Evolutionary conservation across 2,329 filamentous ascomycete species (phyloP).

Genomic region (Bipolaris oryzae): DNA sequence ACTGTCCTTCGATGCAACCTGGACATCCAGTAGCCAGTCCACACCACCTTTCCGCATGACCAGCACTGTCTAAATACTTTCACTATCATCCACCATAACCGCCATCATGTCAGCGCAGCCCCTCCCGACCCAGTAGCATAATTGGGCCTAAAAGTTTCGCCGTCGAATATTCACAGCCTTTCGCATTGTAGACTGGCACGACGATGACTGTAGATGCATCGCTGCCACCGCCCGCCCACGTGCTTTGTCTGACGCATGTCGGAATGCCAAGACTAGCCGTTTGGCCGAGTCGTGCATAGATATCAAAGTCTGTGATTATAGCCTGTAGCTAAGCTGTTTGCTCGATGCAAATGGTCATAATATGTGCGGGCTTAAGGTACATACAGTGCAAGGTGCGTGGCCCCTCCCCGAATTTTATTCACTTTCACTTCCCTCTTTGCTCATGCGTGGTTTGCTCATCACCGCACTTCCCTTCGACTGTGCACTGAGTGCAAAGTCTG

Average conservation of each 20-base stretch:
- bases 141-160: constrained; percentile 34
- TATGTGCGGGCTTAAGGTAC: constrained; percentile 19
- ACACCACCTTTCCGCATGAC: constrained; percentile 43
- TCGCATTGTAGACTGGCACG: constrained; percentile 28
- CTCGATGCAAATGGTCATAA: constrained; percentile 14
- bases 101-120: constrained; percentile 38
- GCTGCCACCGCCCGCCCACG: neutral
- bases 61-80: constrained; percentile 45
- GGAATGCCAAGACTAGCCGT: constrained; percentile 1
- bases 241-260: constrained; percentile 4
- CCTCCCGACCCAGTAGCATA: constrained; percentile 29
- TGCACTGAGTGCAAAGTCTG: neutral
- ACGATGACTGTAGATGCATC: constrained; percentile 10
- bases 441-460: constrained; percentile 11
- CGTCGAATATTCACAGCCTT: constrained; percentile 28
- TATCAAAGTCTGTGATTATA: constrained; percentile 26
- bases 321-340: constrained; percentile 16
- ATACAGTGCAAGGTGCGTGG: constrained; percentile 36
- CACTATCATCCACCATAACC: constrained; percentile 40
- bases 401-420: constrained; percentile 22
- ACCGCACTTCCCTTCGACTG: neutral
- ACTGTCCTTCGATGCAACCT: constrained; percentile 45
- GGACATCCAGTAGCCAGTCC: constrained; percentile 47
- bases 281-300: constrained; percentile 7
- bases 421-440: constrained; percentile 24